Conservation (phyloP, 495 filamentous ascomycete species). For the Chaetomium cochliodes region DNA sequence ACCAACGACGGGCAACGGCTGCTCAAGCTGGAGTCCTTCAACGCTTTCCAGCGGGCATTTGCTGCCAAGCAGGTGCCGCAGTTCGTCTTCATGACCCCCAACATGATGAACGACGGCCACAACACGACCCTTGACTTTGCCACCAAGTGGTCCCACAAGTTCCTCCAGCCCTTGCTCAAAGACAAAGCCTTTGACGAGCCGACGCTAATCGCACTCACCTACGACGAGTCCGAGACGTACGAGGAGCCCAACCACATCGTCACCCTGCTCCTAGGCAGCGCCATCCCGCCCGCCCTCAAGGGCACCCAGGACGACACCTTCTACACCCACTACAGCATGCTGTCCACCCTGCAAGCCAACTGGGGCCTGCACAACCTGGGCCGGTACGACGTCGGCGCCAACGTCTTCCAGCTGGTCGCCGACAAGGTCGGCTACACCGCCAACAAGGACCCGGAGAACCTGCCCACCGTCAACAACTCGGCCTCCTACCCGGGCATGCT, state of each 20-base stretch:
- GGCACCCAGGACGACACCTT: constrained; percentile 64
- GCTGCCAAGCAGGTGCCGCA: constrained; percentile 59
- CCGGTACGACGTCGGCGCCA: constrained; percentile 70
- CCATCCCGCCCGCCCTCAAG: constrained; percentile 55
- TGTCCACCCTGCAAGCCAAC: constrained; percentile 64
- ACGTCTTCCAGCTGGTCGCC: constrained; percentile 62
- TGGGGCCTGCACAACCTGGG: constrained; percentile 66
- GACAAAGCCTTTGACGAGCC: constrained; percentile 58
- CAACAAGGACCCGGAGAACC: constrained; percentile 57
- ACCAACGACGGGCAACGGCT: constrained; percentile 54
- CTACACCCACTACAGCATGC: constrained; percentile 69
- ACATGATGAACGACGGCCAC: constrained; percentile 72
- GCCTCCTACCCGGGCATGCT: constrained; percentile 63
- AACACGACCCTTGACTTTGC: constrained; percentile 62
- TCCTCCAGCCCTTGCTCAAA: constrained; percentile 57
- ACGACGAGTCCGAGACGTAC: constrained; percentile 64
- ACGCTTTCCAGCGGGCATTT: constrained; percentile 56
- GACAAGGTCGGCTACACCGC: constrained; percentile 55
- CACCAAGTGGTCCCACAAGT: constrained; percentile 56
- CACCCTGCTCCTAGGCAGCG: constrained; percentile 62
- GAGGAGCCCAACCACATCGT: constrained; percentile 57
- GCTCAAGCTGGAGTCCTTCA: constrained; percentile 60
- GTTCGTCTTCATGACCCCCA: constrained; percentile 66
- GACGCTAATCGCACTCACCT: constrained; percentile 67
- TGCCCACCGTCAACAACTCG: constrained; percentile 60